Evolutionary conservation across 805 yeast species (phyloP).

Genomic region (Maudiozyma bulderi): DNA sequence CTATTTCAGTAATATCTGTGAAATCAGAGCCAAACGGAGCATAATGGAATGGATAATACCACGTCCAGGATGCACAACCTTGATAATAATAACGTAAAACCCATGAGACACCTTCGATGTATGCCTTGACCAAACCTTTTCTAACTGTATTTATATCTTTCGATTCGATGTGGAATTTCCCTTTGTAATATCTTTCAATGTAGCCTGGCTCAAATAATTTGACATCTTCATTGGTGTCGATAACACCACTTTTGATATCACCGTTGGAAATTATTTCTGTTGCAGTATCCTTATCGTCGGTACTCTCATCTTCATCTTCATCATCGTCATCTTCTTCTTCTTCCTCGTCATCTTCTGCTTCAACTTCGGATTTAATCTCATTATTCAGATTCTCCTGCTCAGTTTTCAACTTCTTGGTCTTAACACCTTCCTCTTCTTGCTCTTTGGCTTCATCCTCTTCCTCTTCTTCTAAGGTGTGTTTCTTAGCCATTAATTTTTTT

Average conservation of each 20-base stretch:
- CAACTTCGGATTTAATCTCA: slow-evolving; percentile 19
- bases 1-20: slow-evolving; percentile 38
- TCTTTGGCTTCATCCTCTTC: slow-evolving; percentile 8
- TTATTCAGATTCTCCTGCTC: slow-evolving; percentile 16
- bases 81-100: slow-evolving; percentile 86
- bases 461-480: slow-evolving; percentile 19
- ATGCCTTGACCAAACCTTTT: slow-evolving; percentile 54
- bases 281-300: slow-evolving; percentile 2
- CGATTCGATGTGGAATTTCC: slow-evolving; percentile 54
- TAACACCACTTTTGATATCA: slow-evolving; percentile 26
- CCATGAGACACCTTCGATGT: slow-evolving; percentile 97
- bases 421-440: slow-evolving; percentile 3
- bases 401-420: slow-evolving; percentile 10
- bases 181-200: slow-evolving; percentile 65
- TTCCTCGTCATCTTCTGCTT: slow-evolving; percentile 13
- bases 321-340: slow-evolving; percentile 13
- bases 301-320: slow-evolving; percentile 10
- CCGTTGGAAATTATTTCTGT: slow-evolving; percentile 21
- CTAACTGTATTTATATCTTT: slow-evolving; percentile 46
- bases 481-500: slow-evolving; percentile 27
- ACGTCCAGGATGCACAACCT: slow-evolving; percentile 97
- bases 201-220: slow-evolving; percentile 84
- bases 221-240: slow-evolving; percentile 43
- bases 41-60: slow-evolving; percentile 96
- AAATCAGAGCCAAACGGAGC: slow-evolving; percentile 97